Evolutionary conservation across 306 rosid genomes (phyloP).

Genomic region (Cicer bijugum): DNA sequence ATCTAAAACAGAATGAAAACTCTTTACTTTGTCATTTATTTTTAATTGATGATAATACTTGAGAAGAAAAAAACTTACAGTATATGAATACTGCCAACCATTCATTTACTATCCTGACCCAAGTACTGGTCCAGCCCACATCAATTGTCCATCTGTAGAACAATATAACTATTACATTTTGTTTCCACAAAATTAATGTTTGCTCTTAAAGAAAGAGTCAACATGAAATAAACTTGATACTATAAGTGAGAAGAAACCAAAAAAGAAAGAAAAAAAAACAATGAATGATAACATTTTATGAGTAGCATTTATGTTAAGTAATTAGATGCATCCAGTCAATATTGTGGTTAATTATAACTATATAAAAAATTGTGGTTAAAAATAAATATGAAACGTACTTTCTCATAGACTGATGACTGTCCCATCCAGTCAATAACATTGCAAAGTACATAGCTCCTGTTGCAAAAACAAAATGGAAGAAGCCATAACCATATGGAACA

Average conservation of each 20-base stretch:
- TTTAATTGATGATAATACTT: not conserved
- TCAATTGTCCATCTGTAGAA: conserved; percentile 90
- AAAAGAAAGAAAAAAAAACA: not conserved
- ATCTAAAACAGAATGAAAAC: too few relatives aligned
- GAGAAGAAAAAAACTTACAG: conserved; percentile 58
- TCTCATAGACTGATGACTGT: conserved; percentile 74
- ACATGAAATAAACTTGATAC: conserved; percentile 25
- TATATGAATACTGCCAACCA: conserved; percentile 95
- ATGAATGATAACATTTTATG: conserved; percentile 8
- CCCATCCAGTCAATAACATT: conserved; percentile 94
- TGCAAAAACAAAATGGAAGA: conserved; percentile 95
- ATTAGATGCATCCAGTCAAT: too few relatives aligned
- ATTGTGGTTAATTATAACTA: too few relatives aligned
- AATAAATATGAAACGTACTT: conserved; percentile 50
- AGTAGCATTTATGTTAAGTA: not conserved
- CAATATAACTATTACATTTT: not conserved
- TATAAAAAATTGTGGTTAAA: too few relatives aligned
- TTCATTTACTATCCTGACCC: conserved; percentile 95
- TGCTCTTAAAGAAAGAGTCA: not conserved
- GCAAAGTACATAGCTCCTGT: conserved; percentile 99
- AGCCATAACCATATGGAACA: conserved; percentile 96
- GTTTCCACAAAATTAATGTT: conserved; percentile 15
- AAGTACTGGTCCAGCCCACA: conserved; percentile 96
- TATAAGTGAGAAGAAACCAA: not conserved
- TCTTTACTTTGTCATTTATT: not conserved